Base-by-base conservation (phyloP, 2,329 filamentous ascomycete genomes). In the Albophoma yamanashiensis region DNA sequence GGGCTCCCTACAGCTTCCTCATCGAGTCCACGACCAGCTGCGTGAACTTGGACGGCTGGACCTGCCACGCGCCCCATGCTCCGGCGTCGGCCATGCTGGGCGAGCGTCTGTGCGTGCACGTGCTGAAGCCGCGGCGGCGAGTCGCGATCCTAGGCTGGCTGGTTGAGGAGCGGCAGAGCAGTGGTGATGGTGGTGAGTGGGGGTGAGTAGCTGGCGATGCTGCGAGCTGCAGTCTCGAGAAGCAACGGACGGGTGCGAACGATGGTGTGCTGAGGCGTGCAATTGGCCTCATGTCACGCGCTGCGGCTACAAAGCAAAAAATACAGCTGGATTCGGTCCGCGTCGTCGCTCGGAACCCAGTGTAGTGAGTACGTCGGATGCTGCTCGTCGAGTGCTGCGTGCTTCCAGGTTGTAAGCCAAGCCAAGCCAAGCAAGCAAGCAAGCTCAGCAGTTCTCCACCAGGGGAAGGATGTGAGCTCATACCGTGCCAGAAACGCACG, bases 21-120 rank as follows among this genome's bases (percentile, higher is more conserved):
- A 96, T 92, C 12, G 90, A 87, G 67, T 80, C 79, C 60, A 95
- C 88, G 57, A 95, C 91, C n/a, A 74, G 69, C 69, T 78, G 73
- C 17, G 78, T 82, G 62, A 84, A 82, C 60, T 62, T 62, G 57
- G 72, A 67, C 6, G 72, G 63, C 67, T 72, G 67, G 52, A 72
- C 71, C 68, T 76, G 74, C 74, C 74, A 76, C 17, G 74, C 74
- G 38, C 74, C 74, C 72, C 72, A 74, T 8, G 73, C 66, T 57
- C 71, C 69, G 36, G 63, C 63, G 45, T 64, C 63, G 31, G 66
- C 59, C 68, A 73, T 73, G 42, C n/a, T 67, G 47, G 58, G 34
- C 11, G 39, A 36, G n/a, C 4, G 55, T 42, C 31, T 36, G 6
- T 22, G 31, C 50, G 50, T 14, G 22, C 31, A 22, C 4, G 50